Percentiles rank a stretch among this genome's conserved stretches.
These are phyloP conservation scores for Chamaecyparis obtusa DNA, from an alignment of 75 land plant species.

Conservation along the genomic window DNA sequence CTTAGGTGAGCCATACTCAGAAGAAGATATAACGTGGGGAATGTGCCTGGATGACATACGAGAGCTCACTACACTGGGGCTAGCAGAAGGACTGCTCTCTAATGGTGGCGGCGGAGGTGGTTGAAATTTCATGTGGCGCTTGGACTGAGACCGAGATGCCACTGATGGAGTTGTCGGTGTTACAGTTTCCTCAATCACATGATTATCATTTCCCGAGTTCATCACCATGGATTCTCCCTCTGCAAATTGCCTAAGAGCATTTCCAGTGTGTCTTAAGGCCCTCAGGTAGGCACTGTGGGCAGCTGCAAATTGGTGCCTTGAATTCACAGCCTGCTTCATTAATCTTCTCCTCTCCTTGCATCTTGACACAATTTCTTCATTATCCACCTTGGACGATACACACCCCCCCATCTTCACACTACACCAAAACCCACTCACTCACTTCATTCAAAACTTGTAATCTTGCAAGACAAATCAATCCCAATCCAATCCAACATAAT, in stretches of 20 bases:
- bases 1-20: slow-evolving; percentile 10
- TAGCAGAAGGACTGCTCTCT: slow-evolving; percentile 1
- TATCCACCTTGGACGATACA: slow-evolving; percentile 59
- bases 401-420: slow-evolving; percentile 67
- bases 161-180: not conserved
- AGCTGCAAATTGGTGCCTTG: slow-evolving; percentile 58
- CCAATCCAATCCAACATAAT: not conserved
- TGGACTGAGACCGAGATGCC: not conserved
- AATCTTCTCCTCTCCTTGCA: slow-evolving; percentile 55
- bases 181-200: not conserved
- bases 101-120: slow-evolving; percentile 25
- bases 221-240: slow-evolving; percentile 52
- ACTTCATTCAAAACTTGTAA: not conserved
- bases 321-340: slow-evolving; percentile 53
- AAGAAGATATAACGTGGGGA: not conserved
- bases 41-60: not conserved
- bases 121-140: slow-evolving; percentile 8
- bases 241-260: slow-evolving; percentile 54
- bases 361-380: slow-evolving; percentile 53
- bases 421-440: not conserved
- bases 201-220: slow-evolving; percentile 14
- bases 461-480: not conserved
- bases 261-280: slow-evolving; percentile 42
- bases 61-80: slow-evolving; percentile 5
- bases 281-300: slow-evolving; percentile 53